These are phyloP conservation scores for Akanthomyces uredinophilus DNA, from an alignment of 2,329 filamentous ascomycete genomes.

Conservation along the genomic window DNA sequence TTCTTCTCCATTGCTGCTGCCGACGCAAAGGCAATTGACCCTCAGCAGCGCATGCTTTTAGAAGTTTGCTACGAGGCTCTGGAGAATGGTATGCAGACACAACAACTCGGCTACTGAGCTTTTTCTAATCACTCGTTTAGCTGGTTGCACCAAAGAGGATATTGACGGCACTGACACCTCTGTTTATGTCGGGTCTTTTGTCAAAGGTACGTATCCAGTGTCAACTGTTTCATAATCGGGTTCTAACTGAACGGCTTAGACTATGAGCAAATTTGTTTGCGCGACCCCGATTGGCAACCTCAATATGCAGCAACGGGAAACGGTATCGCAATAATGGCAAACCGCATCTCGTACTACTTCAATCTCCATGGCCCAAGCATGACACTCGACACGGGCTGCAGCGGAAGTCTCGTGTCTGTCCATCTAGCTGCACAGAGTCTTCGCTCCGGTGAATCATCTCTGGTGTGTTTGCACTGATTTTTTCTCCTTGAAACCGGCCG, in stretches of 20 bases:
- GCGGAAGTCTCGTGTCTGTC: constrained; percentile 48
- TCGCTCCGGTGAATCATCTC: constrained; percentile 37
- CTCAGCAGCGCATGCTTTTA: constrained; percentile 47
- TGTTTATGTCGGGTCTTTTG: constrained; percentile 48
- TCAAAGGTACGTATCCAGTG: constrained; percentile 35
- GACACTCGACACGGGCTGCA: constrained; percentile 57
- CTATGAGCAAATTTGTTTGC: constrained; percentile 45
- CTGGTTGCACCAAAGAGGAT: constrained; percentile 39
- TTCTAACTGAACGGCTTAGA: constrained; percentile 27
- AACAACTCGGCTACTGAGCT: neutral
- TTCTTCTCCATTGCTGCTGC: constrained; percentile 47
- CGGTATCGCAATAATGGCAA: constrained; percentile 48
- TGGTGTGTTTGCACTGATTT: constrained; percentile 24
- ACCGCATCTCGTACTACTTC: constrained; percentile 51
- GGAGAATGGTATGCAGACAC: constrained; percentile 36
- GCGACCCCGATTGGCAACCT: constrained; percentile 45
- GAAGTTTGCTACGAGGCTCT: constrained; percentile 47
- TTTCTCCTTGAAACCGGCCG: neutral
- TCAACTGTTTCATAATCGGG: neutral
- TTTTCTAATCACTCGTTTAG: constrained; percentile 21
- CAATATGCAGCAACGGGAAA: constrained; percentile 50
- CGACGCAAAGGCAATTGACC: constrained; percentile 49
- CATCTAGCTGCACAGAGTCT: constrained; percentile 49
- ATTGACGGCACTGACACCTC: constrained; percentile 40
- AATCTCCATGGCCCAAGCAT: constrained; percentile 51